phyloP scores from a whole-genome alignment of 2,329 filamentous ascomycete species.

The Aspergillus tubingensis region DNA sequence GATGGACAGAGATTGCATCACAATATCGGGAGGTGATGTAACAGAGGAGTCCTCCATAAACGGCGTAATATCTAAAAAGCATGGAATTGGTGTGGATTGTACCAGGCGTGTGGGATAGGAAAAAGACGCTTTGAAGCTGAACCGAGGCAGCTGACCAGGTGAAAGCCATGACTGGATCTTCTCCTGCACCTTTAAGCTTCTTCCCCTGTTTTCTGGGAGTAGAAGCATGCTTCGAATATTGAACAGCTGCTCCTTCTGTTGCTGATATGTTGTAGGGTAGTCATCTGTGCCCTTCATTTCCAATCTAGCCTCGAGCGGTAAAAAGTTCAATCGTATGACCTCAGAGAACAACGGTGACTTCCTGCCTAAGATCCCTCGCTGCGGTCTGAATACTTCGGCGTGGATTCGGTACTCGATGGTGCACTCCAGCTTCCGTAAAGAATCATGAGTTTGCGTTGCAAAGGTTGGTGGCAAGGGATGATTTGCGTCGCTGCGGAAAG shows the following conservation, averaged over 20 bases:
- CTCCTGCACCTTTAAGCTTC: conserved; percentile 10
- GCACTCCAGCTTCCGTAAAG: conserved; percentile 10
- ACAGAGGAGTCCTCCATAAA: conserved; percentile 10
- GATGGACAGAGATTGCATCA: conserved; percentile 11
- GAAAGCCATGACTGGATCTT: conserved; percentile 18
- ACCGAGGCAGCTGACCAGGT: conserved; percentile 15
- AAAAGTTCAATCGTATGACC: conserved; percentile 1
- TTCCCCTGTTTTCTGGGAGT: conserved; percentile 16
- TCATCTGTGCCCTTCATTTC: neutral
- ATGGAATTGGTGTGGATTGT: conserved; percentile 10
- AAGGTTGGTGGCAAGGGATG: conserved; percentile 18
- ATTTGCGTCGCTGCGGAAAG: conserved; percentile 14
- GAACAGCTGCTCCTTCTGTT: conserved; percentile 12
- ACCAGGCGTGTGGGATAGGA: conserved; percentile 12
- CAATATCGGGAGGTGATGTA: neutral
- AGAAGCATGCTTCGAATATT: conserved; percentile 13
- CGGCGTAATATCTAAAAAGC: conserved; percentile 6
- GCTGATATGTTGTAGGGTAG: neutral
- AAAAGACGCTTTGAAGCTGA: conserved; percentile 16
- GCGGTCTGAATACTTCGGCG: conserved; percentile 12
- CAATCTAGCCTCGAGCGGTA: conserved; percentile 6
- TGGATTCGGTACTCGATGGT: conserved; percentile 14
- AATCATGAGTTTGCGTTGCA: neutral
- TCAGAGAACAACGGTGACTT: conserved; percentile 8
- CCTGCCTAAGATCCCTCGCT: conserved; percentile 6